Base-by-base conservation (phyloP, 352 stramenopile species). In the Globisporangium lucens region DNA sequence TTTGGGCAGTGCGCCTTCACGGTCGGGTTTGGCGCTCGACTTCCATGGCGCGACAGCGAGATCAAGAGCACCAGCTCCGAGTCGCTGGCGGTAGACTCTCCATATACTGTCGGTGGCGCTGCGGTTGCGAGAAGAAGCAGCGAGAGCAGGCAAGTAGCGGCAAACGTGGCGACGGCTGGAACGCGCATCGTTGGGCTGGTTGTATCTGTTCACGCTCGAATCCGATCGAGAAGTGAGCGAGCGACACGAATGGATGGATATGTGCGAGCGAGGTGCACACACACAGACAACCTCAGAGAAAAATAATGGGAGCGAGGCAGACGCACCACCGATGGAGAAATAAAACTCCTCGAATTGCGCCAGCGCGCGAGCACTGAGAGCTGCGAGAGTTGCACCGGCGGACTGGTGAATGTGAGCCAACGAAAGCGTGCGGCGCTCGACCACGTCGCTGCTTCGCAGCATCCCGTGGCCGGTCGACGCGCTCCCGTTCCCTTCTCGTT, bases 41-140 rank as follows among this genome's bases (percentile, higher is more conserved):
- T 92, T 20, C 83, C 86, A 49, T 94, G 84, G 12, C 86, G 84
- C 8, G 82, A 89, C 35, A 94, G 61, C 46, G 85, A 87, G 35
- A 94, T 77, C 10, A 94, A 63, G 46, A 85, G 61, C 68, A 91
- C 77, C 22, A 93, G 74, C 68, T 91, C 80, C 5, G 75, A 85
- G 41, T 85, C 72, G 0, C 63, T 56, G 13, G 49, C n/a, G 2
- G 56, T 41, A 41, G 61, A 53, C 12, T 47, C 35, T 46, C 13
- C 24, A 20, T 33, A 47, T 22, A 17, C 55, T 20, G n/a, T 13
- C 30, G 17, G 1, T n/a, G 29, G 35, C 5, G 29, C 51, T 20
- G 47, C 12, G 36, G 17, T 58, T 2, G 49, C 56, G 36, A 33
- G 7, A 29, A 71, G 12, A 22, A 71, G 51, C 9, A 67, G 20